A percentile compares a stretch with the other conserved stretches of the same genome.
These are phyloP conservation scores for Globisporangium heterothallicum DNA, from an alignment of 352 stramenopile genomes.

Conservation along the genomic window DNA sequence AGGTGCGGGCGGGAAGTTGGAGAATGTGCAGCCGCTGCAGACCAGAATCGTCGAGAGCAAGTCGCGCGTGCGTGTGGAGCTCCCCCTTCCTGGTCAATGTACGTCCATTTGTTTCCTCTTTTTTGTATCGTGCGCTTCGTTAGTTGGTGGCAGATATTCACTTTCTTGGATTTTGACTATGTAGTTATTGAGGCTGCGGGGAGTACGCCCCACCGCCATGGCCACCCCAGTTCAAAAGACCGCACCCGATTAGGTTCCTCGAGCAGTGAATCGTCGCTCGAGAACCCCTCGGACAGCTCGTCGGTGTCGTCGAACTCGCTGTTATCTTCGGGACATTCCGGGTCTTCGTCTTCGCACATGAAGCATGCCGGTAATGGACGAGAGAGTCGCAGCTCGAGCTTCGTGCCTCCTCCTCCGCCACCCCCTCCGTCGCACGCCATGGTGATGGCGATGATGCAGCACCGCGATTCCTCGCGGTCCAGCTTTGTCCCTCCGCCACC, in stretches of 20 bases:
- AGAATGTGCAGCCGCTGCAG: constrained; percentile 67
- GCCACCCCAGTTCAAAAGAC: constrained; percentile 16
- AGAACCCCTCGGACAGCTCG: constrained; percentile 46
- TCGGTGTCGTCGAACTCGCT: constrained; percentile 38
- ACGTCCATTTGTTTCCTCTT: constrained; percentile 20
- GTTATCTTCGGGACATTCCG: constrained; percentile 41
- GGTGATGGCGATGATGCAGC: constrained; percentile 7
- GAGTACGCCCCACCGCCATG: constrained; percentile 11
- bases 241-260: constrained; percentile 29
- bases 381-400: constrained; percentile 10
- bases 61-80: constrained; percentile 57
- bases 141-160: not conserved
- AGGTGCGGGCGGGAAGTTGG: constrained; percentile 68
- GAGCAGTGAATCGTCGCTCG: constrained; percentile 27
- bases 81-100: constrained; percentile 76
- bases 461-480: constrained; percentile 1
- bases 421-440: constrained; percentile 9
- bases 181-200: constrained; percentile 47
- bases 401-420: constrained; percentile 18
- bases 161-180: constrained; percentile 5
- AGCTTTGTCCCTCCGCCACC: constrained; percentile 14
- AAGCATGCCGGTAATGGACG: constrained; percentile 11
- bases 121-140: too few species aligned
- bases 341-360: constrained; percentile 22
- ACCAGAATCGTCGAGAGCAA: constrained; percentile 60